These are phyloP conservation scores for Solanum pinnatisectum DNA, from an alignment of 257 asterid genomes.

Conservation along the genomic window DNA sequence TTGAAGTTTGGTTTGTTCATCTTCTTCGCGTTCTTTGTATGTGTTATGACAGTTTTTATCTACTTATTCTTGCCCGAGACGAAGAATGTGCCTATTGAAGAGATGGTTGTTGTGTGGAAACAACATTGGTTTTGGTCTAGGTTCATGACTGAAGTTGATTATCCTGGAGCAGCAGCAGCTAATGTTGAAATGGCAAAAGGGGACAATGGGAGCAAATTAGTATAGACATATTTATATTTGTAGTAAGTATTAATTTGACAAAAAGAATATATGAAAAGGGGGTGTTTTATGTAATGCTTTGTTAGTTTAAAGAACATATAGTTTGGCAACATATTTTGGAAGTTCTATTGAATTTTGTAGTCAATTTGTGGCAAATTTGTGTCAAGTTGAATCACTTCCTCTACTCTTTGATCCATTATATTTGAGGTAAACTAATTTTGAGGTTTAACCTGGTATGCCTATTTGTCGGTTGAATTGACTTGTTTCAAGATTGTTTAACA, in stretches of 20 bases:
- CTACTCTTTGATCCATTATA: not conserved
- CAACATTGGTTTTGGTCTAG: conserved; percentile 76
- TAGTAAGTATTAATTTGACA: not conserved
- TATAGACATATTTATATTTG: conserved; percentile 5
- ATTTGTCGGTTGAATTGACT: accelerated
- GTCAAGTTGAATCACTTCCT: not conserved
- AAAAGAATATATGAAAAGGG: not conserved
- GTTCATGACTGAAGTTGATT: conserved; percentile 32
- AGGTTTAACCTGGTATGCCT: too few relatives aligned
- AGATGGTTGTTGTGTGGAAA: conserved; percentile 70
- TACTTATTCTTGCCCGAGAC: conserved; percentile 75
- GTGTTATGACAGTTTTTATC: conserved; percentile 47
- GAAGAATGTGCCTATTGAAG: conserved; percentile 70
- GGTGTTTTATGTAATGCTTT: not conserved
- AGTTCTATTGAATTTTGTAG: not conserved
- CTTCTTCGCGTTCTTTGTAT: conserved; percentile 57
- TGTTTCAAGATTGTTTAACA: not conserved
- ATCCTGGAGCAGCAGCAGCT: conserved; percentile 1
- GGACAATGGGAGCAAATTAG: not conserved
- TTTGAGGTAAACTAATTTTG: not conserved
- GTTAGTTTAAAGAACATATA: not conserved
- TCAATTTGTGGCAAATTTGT: not conserved
- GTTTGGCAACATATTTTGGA: not conserved
- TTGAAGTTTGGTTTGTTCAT: conserved; percentile 70
- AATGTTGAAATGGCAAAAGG: not conserved